Conservation (phyloP, 768 basidiomycete genomes). For the Pulveroboletus sp. region DNA sequence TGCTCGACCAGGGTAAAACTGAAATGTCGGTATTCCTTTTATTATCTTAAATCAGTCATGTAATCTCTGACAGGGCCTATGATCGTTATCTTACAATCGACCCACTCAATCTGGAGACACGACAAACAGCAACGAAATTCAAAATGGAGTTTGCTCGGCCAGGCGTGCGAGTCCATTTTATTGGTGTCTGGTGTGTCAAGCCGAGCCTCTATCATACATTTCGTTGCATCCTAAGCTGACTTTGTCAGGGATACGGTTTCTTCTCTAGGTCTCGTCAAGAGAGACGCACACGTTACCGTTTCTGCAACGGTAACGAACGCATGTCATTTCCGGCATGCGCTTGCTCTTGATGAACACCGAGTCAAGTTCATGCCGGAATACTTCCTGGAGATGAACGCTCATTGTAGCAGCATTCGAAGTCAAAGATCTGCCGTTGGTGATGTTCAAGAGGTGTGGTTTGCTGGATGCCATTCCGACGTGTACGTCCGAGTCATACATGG, state of each 20-base stretch:
- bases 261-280: slow-evolving; percentile 4
- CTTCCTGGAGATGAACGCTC: slow-evolving; percentile 8
- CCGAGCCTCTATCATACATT: not conserved
- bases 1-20: too few species aligned
- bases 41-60: not conserved
- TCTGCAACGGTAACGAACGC: slow-evolving; percentile 8
- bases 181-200: slow-evolving; percentile 32
- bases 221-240: not conserved
- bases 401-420: not conserved
- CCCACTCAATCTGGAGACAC: slow-evolving; percentile 14
- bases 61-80: slow-evolving; percentile 1
- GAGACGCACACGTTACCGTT: slow-evolving; percentile 1
- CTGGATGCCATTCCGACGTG: slow-evolving; percentile 9
- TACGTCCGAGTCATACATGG: not conserved
- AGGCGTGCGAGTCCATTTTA: slow-evolving; percentile 29
- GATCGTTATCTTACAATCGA: slow-evolving; percentile 19
- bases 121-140: slow-evolving; percentile 17
- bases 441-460: slow-evolving; percentile 15
- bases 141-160: slow-evolving; percentile 26
- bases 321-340: slow-evolving; percentile 14
- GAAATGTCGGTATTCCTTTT: not conserved
- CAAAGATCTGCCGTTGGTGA: not conserved
- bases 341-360: slow-evolving; percentile 13
- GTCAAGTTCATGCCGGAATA: slow-evolving; percentile 15
- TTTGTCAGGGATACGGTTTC: slow-evolving; percentile 13